These are phyloP conservation scores for Cenchrus purpureus DNA, from an alignment of 176 grass and related monocot genomes.

Conservation along the genomic window DNA sequence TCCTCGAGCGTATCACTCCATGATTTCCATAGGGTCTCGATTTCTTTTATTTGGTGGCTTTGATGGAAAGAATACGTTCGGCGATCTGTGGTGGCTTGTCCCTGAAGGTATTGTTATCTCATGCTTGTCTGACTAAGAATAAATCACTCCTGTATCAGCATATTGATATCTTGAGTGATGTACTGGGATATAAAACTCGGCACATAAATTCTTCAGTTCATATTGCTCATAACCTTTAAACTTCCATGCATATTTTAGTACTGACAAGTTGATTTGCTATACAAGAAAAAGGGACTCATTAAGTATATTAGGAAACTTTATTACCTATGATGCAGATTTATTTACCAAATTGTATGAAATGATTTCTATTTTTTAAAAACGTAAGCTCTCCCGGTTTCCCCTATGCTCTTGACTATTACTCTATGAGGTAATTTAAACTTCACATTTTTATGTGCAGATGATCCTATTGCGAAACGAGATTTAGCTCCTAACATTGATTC, in stretches of 20 bases:
- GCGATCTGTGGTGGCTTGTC: constrained; percentile 98
- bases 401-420: constrained; percentile 3
- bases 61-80: constrained; percentile 95
- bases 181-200: constrained; percentile 2
- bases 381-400: background rate
- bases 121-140: constrained; percentile 13
- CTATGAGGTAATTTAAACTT: constrained; percentile 5
- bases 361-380: background rate
- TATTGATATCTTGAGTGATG: constrained; percentile 30
- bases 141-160: background rate
- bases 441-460: constrained; percentile 60
- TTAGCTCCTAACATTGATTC: constrained; percentile 49
- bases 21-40: constrained; percentile 73
- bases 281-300: constrained; percentile 26
- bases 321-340: background rate
- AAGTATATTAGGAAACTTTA: background rate
- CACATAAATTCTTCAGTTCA: constrained; percentile 20
- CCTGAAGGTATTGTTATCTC: constrained; percentile 73
- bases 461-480: constrained; percentile 84
- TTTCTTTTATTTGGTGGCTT: constrained; percentile 99
- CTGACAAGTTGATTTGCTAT: background rate
- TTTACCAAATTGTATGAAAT: background rate
- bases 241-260: constrained; percentile 6
- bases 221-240: background rate
- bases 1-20: constrained; percentile 93